Evolutionary conservation across 2,329 filamentous ascomycete species (phyloP), one percentile per base, ranked within the genome.

Genomic region (Colletotrichum karsti): DNA sequence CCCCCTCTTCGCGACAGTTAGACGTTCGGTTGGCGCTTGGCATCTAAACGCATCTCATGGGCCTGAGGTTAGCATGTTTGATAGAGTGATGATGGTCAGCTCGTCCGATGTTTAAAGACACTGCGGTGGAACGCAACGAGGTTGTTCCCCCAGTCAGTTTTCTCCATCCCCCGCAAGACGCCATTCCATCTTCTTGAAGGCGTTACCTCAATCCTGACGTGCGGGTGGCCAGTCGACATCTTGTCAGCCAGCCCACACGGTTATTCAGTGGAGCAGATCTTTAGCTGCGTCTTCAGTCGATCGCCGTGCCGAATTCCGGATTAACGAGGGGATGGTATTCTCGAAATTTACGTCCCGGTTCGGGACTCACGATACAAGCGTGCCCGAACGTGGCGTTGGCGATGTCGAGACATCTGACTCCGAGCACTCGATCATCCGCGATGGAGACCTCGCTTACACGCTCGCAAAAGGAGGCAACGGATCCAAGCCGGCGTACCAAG

Each of bases 401-500:
- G 56, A 66, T 15, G 24, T 66, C 22, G 63, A 67, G 20, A 24
- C 64, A 22, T 74, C 73, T 18, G 71, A 74, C 58, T 73, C 73
- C 3, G 74, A 75, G 24, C 68, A 60, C 8, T 73, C 72, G 2
- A 61, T 77, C 62, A 74, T 79, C 15, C 72, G 71, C 57, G 78
- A 81, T 65, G 83, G 83, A 6, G 78, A 78, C 54, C 75, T 84
- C 10, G 77, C 82, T 12, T 85, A 81, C 69, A 78, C 80, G 9
- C 66, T 80, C 75, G 70, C 76, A 75, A 70, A 75, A 7, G 84
- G 81, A 1, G 84, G 81, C 3, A 90, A 90, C 70, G 82, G 80
- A 15, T 79, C 83, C 3, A 76, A 79, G 42, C 77, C 81, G 1
- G 83, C 85, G 0, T 90, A 89, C 70, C 88, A 91, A 70, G 89